Evolutionary conservation across 2,329 filamentous ascomycete genomes (phyloP), one percentile per base, ranked within the genome.

Genomic region (Alternaria sp.): DNA sequence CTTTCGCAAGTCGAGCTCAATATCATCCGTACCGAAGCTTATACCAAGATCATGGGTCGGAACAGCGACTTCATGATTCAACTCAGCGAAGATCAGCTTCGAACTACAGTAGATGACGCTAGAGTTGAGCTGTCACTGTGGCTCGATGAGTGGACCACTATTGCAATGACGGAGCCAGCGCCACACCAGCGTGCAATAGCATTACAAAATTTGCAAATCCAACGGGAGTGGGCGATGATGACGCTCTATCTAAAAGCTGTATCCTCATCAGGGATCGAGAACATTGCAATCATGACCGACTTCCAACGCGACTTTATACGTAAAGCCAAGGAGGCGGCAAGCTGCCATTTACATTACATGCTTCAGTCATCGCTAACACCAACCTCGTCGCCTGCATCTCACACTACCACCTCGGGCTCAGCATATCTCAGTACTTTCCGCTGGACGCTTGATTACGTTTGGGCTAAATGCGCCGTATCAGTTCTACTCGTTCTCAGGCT

Each of bases 381-480:
- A 6, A 43, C 61, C 5, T 68, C 67, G 5, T 81, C 44, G 7
- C 49, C 59, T 3, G 52, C 57, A 7, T 57, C 65, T 12, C 51
- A 63, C 1, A 57, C 59, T 7, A 52, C 57, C 32, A 55, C 36
- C 1, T 44, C 52, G 4, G 47, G 48, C 18, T 61, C 67, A 4
- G 63, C 68, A 2, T 87, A 87, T 64, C 79, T 87, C 8, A 80
- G 77, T 14, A 83, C 82, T 16, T 80, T 87, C 34, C 81, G 80
- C 30, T 86, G 83, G 63, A 84, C 84, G 0, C 85, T 86, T 80
- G 84, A 86, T 55, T 87, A 86, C 59, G 84, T 87, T 20, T 86
- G 85, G 84, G 85, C 84, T 0, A 87, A 87, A 68, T 84, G 83
- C 51, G 84, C 84, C 0, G 87, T 86, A 61, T 86, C 83, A n/a